Percentiles rank a stretch among this genome's conserved stretches.
These are phyloP conservation scores for Kodamaea arcana DNA, from an alignment of 1,139 yeast species.

Conservation along the genomic window DNA sequence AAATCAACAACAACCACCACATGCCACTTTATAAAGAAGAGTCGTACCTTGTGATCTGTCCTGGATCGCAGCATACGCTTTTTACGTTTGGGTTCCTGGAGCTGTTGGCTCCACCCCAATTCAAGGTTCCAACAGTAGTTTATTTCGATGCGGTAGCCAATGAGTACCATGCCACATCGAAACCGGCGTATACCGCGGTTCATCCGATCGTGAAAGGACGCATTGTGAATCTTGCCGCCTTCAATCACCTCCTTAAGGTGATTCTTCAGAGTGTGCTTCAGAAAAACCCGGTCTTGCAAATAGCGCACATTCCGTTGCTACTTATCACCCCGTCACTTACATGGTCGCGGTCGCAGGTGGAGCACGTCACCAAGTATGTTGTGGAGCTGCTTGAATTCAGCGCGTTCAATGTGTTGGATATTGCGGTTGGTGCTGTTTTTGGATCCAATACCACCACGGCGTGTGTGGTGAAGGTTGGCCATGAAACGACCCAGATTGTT, in stretches of 20 bases:
- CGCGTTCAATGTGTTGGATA: constrained; percentile 68
- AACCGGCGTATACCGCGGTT: constrained; percentile 36
- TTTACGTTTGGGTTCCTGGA: constrained; percentile 83
- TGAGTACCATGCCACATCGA: constrained; percentile 24
- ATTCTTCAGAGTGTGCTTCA: constrained; percentile 55
- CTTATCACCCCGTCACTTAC: constrained; percentile 58
- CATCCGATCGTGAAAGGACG: constrained; percentile 62
- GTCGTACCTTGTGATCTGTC: constrained; percentile 62
- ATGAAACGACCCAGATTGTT: constrained; percentile 66
- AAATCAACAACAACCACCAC: constrained; percentile 2
- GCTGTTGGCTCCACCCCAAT: constrained; percentile 70
- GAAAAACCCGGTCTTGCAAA: constrained; percentile 47
- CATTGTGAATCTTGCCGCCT: constrained; percentile 65
- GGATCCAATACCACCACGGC: constrained; percentile 57
- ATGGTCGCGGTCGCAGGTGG: constrained; percentile 70
- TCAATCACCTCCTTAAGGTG: constrained; percentile 62
- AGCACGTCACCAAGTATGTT: constrained; percentile 65
- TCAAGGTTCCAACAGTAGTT: constrained; percentile 71
- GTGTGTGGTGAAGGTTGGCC: constrained; percentile 78
- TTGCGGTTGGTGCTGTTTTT: constrained; percentile 66
- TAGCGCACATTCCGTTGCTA: constrained; percentile 46
- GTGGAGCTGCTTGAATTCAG: constrained; percentile 72
- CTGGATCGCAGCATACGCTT: constrained; percentile 74
- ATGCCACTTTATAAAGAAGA: constrained; percentile 65
- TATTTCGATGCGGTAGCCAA: constrained; percentile 46